Evolutionary conservation across 208 protist genomes (phyloP).

Genomic region (Trypanosoma scelopori): DNA sequence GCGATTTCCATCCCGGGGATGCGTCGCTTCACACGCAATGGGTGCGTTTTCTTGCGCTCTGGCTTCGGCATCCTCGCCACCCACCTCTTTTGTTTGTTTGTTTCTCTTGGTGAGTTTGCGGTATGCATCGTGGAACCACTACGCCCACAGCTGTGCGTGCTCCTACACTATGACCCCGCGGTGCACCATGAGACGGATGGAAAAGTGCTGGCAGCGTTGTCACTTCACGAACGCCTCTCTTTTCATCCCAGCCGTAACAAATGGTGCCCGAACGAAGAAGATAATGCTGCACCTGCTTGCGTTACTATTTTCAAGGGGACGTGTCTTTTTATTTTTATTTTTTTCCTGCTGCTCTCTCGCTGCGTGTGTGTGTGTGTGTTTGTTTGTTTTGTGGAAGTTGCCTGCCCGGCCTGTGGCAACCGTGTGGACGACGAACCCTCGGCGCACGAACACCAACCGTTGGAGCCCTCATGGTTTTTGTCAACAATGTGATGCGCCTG

Average conservation of each 20-base stretch:
- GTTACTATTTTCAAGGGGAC: constrained; percentile 56
- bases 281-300: constrained; percentile 46
- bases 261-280: constrained; percentile 39
- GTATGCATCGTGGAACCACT: constrained; percentile 62
- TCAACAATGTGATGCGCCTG: constrained; percentile 55
- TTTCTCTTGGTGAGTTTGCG: constrained; percentile 42
- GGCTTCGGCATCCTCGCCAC: constrained; percentile 42
- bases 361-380: no score
- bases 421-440: constrained; percentile 55
- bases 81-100: no score
- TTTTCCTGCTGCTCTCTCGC: constrained; percentile 58
- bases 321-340: constrained; percentile 64
- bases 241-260: constrained; percentile 21
- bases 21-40: constrained; percentile 39
- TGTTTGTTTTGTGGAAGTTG: no score
- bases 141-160: constrained; percentile 64
- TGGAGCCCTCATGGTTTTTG: constrained; percentile 45
- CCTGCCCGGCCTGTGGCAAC: no score
- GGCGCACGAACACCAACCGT: constrained; percentile 56
- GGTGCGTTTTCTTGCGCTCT: constrained; percentile 34
- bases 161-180: constrained; percentile 33
- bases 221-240: constrained; percentile 10
- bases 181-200: constrained; percentile 5
- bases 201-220: no score
- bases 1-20: constrained; percentile 37